These are phyloP conservation scores for Lentinula boryana DNA, from an alignment of 768 basidiomycete genomes.

Conservation along the genomic window DNA sequence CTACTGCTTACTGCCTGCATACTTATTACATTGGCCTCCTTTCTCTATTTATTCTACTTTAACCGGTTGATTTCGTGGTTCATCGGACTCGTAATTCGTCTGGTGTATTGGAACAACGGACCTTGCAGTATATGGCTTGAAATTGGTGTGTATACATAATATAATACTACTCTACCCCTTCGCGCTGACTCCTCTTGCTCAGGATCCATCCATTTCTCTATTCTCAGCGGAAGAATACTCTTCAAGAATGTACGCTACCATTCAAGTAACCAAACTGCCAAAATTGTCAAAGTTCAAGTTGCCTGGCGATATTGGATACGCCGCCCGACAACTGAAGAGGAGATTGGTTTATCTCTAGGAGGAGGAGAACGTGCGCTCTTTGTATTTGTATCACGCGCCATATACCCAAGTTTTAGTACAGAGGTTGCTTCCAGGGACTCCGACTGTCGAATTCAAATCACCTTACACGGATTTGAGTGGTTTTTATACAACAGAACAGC, in stretches of 20 bases:
- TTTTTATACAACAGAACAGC: constrained; percentile 88
- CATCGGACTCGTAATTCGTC: constrained; percentile 58
- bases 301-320: constrained; percentile 96
- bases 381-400: constrained; percentile 3
- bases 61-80: constrained; percentile 75
- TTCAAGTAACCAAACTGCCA: constrained; percentile 87
- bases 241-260: constrained; percentile 87
- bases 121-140: constrained; percentile 79
- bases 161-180: background rate
- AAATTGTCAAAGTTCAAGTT: constrained; percentile 76
- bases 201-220: constrained; percentile 92
- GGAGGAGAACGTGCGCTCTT: constrained; percentile 46
- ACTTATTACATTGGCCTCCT: constrained; percentile 44
- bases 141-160: constrained; percentile 48
- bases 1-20: constrained; percentile 62
- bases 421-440: constrained; percentile 33
- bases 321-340: constrained; percentile 68
- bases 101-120: constrained; percentile 73
- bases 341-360: constrained; percentile 43
- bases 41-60: constrained; percentile 88
- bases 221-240: constrained; percentile 81
- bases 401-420: constrained; percentile 12
- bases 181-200: constrained; percentile 1
- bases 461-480: constrained; percentile 85
- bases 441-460: constrained; percentile 77